Evolutionary conservation across 352 stramenopile genomes (phyloP), one percentile per base, ranked within the genome.

Genomic region (Pythium aristosporum): DNA sequence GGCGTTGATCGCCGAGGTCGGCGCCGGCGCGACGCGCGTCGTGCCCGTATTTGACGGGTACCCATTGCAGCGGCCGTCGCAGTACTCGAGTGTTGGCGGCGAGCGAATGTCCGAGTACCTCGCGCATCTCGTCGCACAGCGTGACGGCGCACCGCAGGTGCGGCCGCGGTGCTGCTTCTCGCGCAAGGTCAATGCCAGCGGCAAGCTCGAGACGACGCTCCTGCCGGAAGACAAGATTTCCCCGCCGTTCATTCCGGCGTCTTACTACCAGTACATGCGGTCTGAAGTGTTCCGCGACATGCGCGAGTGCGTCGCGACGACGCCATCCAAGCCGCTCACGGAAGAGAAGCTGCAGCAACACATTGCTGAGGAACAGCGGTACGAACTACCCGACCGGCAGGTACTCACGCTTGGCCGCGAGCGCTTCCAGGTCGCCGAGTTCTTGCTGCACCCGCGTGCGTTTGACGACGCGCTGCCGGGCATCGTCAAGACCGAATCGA

Each of bases 31-130:
- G 21, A 91, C 88, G 47, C 88, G 87, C 23, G 90, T 96, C 21
- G 88, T 95, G 36, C 89, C 93, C 3, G 88, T 98, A 34, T 91
- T 96, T 41, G 91, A 98, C 59, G 93, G 93, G 39, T 97, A 93
- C 67, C 79, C 91, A 2, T 61, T 98, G 21, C 76, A 94, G 63
- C 82, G 74, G 6, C 85, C 87, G 0, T 75, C 83, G 15, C 84
- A 93, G 68, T 85, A 87, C 67, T 96, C 82, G 20, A 74, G 73
- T 0, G 74, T 94, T 32, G 86, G 88, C 8, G 85, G 85, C 57
- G 80, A 93, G 60, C 78, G 82, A 11, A 66, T 96, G 42, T 87
- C 74, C 18, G 72, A 77, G 47, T 88, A 95, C 63, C 70, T 96
- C 23, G 76, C 80, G 34, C 75, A 91, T 52, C 69, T 96, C n/a